A percentile compares a stretch with the other conserved stretches of the same genome.
phyloP scores from a whole-genome alignment of 148 eudicot genomes.

The Vaccinium corymbosum region DNA sequence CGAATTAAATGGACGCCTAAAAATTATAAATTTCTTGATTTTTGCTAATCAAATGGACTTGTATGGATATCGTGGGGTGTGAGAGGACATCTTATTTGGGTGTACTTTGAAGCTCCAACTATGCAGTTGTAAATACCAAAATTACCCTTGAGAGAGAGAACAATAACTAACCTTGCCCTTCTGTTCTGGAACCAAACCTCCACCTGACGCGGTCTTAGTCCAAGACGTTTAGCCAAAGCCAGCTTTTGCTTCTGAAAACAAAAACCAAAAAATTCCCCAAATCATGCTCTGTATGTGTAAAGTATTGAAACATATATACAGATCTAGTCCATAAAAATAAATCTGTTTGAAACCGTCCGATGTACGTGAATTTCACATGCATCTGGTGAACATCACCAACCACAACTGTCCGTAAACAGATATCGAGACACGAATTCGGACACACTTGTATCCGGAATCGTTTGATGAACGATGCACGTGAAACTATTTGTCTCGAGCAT shows the following conservation, averaged over 20 bases:
- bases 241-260: slow-evolving; percentile 67
- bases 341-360: not conserved
- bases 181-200: slow-evolving; percentile 97
- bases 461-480: too few species aligned
- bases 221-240: slow-evolving; percentile 78
- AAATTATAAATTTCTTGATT: too few species aligned
- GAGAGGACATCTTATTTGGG: too few species aligned
- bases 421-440: not conserved
- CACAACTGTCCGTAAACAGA: not conserved
- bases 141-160: not conserved
- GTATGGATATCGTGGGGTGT: too few species aligned
- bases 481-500: too few species aligned
- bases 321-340: not conserved
- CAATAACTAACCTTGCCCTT: slow-evolving; percentile 59
- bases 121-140: not conserved
- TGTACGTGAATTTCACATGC: not conserved
- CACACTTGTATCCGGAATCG: too few species aligned
- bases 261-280: slow-evolving; percentile 6
- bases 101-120: too few species aligned
- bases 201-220: slow-evolving; percentile 81
- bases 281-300: not conserved
- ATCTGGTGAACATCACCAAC: not conserved
- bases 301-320: not conserved
- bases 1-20: too few species aligned
- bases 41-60: too few species aligned